Evolutionary conservation across 1,284 basidiomycete species (phyloP).

Genomic region (Mrakiaceae sp.): DNA sequence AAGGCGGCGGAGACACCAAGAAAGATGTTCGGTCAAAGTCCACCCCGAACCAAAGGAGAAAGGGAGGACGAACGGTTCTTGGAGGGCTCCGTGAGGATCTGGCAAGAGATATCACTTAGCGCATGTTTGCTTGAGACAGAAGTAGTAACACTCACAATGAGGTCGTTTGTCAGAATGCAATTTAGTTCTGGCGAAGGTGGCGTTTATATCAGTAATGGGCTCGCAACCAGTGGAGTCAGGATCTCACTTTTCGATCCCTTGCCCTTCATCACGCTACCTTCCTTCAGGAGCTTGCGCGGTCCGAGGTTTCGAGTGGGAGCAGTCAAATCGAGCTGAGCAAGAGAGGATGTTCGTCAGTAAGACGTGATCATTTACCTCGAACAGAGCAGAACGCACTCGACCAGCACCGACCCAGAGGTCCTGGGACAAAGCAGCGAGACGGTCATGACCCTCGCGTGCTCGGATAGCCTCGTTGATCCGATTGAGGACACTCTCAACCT

Average conservation of each 20-base stretch:
- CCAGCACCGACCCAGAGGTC: constrained; percentile 38
- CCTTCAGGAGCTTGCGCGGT: constrained; percentile 58
- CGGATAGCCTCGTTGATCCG: constrained; percentile 83
- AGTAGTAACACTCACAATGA: constrained; percentile 15
- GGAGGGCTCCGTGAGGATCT: background rate
- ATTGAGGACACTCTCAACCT: constrained; percentile 59
- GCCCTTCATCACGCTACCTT: constrained; percentile 59
- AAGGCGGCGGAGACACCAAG: background rate
- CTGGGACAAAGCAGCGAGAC: constrained; percentile 58
- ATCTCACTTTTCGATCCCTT: constrained; percentile 45
- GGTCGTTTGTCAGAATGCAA: constrained; percentile 18
- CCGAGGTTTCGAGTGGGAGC: constrained; percentile 74
- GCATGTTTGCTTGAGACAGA: background rate
- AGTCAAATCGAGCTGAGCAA: constrained; percentile 65
- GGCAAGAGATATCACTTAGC: background rate
- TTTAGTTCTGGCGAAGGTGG: background rate
- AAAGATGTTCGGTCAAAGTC: background rate
- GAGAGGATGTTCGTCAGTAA: constrained; percentile 13
- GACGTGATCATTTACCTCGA: constrained; percentile 3
- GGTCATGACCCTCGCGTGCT: constrained; percentile 65
- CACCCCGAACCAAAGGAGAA: background rate
- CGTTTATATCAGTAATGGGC: constrained; percentile 39
- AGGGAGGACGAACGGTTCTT: background rate
- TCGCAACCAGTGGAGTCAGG: constrained; percentile 44
- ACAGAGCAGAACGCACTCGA: background rate